These are phyloP conservation scores for Neofusicoccum umdonicola DNA, from an alignment of 2,329 filamentous ascomycete genomes.

Conservation along the genomic window DNA sequence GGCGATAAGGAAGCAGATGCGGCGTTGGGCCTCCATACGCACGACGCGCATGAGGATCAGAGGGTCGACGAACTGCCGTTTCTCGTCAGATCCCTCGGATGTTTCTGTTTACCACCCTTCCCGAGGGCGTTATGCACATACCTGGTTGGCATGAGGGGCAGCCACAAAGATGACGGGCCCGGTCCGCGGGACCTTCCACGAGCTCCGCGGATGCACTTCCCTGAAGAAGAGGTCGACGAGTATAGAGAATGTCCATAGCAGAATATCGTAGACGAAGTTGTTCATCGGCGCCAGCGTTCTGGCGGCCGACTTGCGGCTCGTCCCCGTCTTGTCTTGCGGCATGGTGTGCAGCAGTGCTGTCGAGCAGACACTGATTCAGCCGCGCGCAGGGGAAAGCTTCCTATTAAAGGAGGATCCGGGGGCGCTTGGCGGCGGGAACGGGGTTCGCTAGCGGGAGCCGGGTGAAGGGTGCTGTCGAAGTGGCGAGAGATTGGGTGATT, in stretches of 20 bases:
- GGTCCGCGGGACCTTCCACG: slow-evolving; percentile 87
- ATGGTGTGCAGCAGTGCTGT: neutral
- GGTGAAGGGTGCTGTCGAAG: neutral
- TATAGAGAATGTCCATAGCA: slow-evolving; percentile 71
- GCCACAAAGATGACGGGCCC: slow-evolving; percentile 94
- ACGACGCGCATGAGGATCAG: slow-evolving; percentile 90
- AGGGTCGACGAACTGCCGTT: slow-evolving; percentile 84
- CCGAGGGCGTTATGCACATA: slow-evolving; percentile 40
- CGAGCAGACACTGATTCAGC: neutral
- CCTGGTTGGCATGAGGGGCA: slow-evolving; percentile 94
- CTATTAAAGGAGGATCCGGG: neutral
- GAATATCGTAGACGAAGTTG: slow-evolving; percentile 17
- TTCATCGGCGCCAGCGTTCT: slow-evolving; percentile 17
- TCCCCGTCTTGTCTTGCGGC: slow-evolving; percentile 10
- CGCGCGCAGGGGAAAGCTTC: neutral
- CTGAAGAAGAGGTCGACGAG: slow-evolving; percentile 96
- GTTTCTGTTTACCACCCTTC: neutral
- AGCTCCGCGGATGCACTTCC: slow-evolving; percentile 90
- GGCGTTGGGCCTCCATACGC: slow-evolving; percentile 79
- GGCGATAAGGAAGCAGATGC: slow-evolving; percentile 88
- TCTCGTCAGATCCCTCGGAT: neutral
- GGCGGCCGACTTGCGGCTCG: neutral
- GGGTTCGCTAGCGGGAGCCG: neutral
- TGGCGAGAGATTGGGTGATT: slow-evolving; percentile 16
- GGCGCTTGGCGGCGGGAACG: neutral